Conservation (phyloP, 139 green algal genomes). For the Protoeuglena noctilucae region DNA sequence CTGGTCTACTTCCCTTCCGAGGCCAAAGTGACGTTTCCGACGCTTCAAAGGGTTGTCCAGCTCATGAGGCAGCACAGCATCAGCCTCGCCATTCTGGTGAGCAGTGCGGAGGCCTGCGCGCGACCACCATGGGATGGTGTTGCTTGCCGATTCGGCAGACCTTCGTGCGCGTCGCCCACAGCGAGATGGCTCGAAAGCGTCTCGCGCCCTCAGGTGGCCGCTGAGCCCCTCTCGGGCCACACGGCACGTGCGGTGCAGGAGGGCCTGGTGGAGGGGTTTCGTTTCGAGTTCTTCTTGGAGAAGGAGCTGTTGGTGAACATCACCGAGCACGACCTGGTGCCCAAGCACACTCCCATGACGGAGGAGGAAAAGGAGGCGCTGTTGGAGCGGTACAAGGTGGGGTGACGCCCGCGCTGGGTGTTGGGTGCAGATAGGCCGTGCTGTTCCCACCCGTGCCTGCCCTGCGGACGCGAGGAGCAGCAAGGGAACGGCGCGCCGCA, state of each 20-base stretch:
- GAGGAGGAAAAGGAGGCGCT: constrained; percentile 22
- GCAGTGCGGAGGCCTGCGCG: too few species aligned
- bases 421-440: too few species aligned
- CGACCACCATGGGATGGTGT: too few species aligned
- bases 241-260: not conserved
- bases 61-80: too few species aligned
- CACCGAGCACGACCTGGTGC: constrained; percentile 26
- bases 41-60: too few species aligned
- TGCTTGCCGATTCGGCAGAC: too few species aligned
- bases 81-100: too few species aligned
- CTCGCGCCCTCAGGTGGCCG: not conserved
- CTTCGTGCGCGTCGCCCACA: not conserved
- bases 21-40: too few species aligned
- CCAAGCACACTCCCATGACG: constrained; percentile 20
- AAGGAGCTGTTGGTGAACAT: constrained; percentile 34
- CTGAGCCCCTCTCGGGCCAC: not conserved
- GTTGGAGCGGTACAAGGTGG: constrained; percentile 25
- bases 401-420: not conserved
- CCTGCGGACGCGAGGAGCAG: too few species aligned
- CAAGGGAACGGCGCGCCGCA: too few species aligned
- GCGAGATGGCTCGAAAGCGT: not conserved
- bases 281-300: constrained; percentile 14
- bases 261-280: not conserved
- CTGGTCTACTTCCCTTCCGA: too few species aligned
- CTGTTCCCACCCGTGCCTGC: too few species aligned